A percentile compares a stretch with the other conserved stretches of the same genome.
Evolutionary conservation across 2,329 filamentous ascomycete species (phyloP).

Genomic region (Fusarium papillatum): DNA sequence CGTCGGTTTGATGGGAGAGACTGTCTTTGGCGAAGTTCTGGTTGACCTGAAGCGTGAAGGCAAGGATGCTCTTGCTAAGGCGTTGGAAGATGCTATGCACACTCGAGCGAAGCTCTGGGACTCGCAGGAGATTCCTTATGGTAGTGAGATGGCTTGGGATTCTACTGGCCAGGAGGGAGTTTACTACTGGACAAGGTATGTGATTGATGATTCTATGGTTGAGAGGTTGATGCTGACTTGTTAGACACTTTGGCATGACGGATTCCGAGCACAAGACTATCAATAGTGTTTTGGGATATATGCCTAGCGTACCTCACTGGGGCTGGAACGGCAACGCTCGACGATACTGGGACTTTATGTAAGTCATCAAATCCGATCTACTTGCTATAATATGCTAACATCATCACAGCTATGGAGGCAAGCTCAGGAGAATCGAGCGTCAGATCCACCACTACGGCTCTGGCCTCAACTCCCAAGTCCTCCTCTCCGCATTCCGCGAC

Average conservation of each 20-base stretch:
- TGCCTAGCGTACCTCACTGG: slow-evolving; percentile 71
- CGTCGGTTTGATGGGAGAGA: slow-evolving; percentile 71
- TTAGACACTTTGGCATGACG: slow-evolving; percentile 62
- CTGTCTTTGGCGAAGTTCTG: slow-evolving; percentile 67
- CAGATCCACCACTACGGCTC: slow-evolving; percentile 72
- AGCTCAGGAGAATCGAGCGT: slow-evolving; percentile 57
- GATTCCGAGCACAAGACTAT: slow-evolving; percentile 63
- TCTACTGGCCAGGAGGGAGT: slow-evolving; percentile 73
- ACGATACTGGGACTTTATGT: slow-evolving; percentile 72
- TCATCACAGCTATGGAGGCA: slow-evolving; percentile 54
- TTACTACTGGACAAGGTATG: slow-evolving; percentile 67
- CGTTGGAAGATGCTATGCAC: slow-evolving; percentile 61
- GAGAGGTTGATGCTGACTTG: not conserved
- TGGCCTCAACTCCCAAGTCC: slow-evolving; percentile 67
- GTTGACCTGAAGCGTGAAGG: slow-evolving; percentile 64
- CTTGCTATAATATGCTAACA: not conserved
- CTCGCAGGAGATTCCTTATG: slow-evolving; percentile 65
- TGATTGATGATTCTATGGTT: rapidly evolving
- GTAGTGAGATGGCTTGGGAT: slow-evolving; percentile 74
- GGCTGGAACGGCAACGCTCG: slow-evolving; percentile 74
- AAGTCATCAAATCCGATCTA: slow-evolving; percentile 34
- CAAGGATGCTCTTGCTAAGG: slow-evolving; percentile 52
- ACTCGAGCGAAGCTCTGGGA: slow-evolving; percentile 64
- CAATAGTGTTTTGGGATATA: slow-evolving; percentile 67
- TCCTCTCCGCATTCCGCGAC: slow-evolving; percentile 64